These are phyloP conservation scores for Hirschfeldia incana DNA, from an alignment of 345 rosid genomes.

Conservation along the genomic window DNA sequence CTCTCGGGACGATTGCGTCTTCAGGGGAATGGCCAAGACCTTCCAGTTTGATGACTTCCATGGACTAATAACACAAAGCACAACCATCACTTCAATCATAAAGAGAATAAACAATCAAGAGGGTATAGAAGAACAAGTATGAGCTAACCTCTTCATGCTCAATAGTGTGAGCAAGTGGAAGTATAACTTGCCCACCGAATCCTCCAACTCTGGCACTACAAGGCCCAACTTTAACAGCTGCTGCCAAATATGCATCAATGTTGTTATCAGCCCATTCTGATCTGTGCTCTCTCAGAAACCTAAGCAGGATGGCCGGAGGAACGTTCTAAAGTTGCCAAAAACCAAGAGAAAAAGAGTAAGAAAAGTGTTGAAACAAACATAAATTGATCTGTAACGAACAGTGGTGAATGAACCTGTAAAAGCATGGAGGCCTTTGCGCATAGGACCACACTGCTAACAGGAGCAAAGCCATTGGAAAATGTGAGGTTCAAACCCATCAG, in stretches of 20 bases:
- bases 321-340: slow-evolving; percentile 61
- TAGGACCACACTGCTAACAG: slow-evolving; percentile 77
- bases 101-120: not conserved
- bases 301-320: slow-evolving; percentile 94
- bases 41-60: slow-evolving; percentile 95
- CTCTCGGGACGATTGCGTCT: slow-evolving; percentile 87
- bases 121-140: slow-evolving; percentile 1
- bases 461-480: slow-evolving; percentile 75
- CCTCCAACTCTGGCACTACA: slow-evolving; percentile 82
- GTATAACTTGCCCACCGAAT: slow-evolving; percentile 90
- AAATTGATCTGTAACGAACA: not conserved
- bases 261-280: slow-evolving; percentile 99
- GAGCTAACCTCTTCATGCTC: slow-evolving; percentile 91
- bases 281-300: slow-evolving; percentile 95
- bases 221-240: slow-evolving; percentile 94
- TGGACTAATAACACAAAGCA: slow-evolving; percentile 50
- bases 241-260: slow-evolving; percentile 93
- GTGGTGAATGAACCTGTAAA: slow-evolving; percentile 63
- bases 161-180: slow-evolving; percentile 91
- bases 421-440: slow-evolving; percentile 99
- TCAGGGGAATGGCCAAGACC: slow-evolving; percentile 87
- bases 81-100: not conserved
- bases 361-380: slow-evolving; percentile 14
- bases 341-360: not conserved
- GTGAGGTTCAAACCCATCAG: slow-evolving; percentile 89